Percentiles rank a stretch among this genome's conserved stretches.
Evolutionary conservation across 345 rosid genomes (phyloP).

Genomic region (Iberis pinnata): DNA sequence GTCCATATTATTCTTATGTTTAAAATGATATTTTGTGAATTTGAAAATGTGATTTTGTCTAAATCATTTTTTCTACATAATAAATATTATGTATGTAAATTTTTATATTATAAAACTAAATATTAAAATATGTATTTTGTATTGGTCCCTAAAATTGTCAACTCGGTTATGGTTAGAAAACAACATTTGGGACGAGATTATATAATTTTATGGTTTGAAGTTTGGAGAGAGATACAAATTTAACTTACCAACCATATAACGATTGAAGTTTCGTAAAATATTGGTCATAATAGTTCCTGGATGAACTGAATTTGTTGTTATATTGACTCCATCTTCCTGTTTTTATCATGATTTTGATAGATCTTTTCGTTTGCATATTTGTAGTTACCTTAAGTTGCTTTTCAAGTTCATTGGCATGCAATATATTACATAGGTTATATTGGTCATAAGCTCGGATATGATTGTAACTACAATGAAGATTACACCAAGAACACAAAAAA

Average conservation of each 20-base stretch:
- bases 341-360: background rate
- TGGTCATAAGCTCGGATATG: conserved; percentile 44
- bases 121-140: no score
- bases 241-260: conserved; percentile 38
- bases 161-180: no score
- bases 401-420: background rate
- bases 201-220: background rate
- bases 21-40: no score
- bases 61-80: no score
- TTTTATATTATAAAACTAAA: no score
- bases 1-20: no score
- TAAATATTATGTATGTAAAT: no score
- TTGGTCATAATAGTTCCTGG: conserved; percentile 58
- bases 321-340: conserved; percentile 48
- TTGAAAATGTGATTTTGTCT: no score
- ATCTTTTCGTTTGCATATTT: background rate
- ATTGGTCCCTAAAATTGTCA: no score
- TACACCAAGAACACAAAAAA: background rate
- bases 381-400: background rate
- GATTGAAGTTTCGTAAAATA: conserved; percentile 33
- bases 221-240: background rate
- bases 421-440: conserved; percentile 32
- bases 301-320: conserved; percentile 58
- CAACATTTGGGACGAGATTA: no score
- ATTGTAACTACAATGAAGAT: conserved; percentile 38